Base-by-base conservation (phyloP, 306 rosid species). In the Coriaria nepalensis region DNA sequence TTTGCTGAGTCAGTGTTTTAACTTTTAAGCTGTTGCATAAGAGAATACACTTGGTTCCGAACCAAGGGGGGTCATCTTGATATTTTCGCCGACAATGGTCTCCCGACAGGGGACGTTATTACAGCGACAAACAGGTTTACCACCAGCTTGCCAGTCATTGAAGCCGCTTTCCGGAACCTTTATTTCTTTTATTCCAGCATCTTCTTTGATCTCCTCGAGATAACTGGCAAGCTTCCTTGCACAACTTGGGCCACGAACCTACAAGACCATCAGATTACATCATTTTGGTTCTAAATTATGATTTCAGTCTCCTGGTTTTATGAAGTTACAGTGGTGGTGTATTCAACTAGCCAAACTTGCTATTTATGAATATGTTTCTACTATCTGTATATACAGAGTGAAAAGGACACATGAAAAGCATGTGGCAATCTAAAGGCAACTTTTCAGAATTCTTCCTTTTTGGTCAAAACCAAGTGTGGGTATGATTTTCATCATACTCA, bases 211-310 rank as follows among this genome's bases (percentile, higher is more conserved):
- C 63, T 73, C 79, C 67, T 65, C 74, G 2, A 87, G 88, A 64
- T 73, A 73, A 58, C 73, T 83, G 54, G 66, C 81, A 7, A 83
- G 53, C 73, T 49, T 83, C 45, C 93, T 68, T 5, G 96, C 96
- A 64, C 94, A 87, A 42, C 62, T 69, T 20, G 94, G 96, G 64
- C 96, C 96, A 35, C 96, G 96, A 62, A 83, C 96, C 96, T 87
- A 44, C 56, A 71, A 55, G 58, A 61, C 37, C 56, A 46, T 61
- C 49, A 44, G 7, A 13, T 11, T 10, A 53, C 47, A 7, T 29
- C 43, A 56, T 20, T 20, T 6, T n/a, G 9, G 20, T 45, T 45
- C 20, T 6, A 45, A 45, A 45, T 11, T 45, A 20, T 20, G 29
- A 20, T 20, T 20, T 20, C 29, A 20, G 2, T 20, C 29, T 20